phyloP scores from a whole-genome alignment of 2,329 filamentous ascomycete species.

The Magnaporthales sp. region DNA sequence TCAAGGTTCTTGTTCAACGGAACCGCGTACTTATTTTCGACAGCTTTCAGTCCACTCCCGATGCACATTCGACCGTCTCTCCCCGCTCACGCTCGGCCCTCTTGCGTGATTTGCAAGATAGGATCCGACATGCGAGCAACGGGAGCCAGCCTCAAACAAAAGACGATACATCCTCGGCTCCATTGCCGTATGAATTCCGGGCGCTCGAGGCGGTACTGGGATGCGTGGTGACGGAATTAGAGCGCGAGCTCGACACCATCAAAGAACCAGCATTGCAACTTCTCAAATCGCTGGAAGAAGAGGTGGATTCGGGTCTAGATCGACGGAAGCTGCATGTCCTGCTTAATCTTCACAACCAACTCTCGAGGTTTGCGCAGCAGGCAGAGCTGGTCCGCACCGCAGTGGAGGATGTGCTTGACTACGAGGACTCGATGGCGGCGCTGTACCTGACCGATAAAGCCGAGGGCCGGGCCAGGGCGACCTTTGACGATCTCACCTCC shows the following conservation, averaged over 20 bases:
- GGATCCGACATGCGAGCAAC: conserved; percentile 70
- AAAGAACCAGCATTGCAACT: conserved; percentile 86
- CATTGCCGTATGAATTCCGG: conserved; percentile 88
- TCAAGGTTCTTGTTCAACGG: conserved; percentile 90
- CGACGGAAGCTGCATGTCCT: conserved; percentile 85
- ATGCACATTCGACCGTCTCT: background rate
- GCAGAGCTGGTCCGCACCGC: conserved; percentile 88
- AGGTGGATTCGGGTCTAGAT: conserved; percentile 37
- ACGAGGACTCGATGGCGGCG: conserved; percentile 87
- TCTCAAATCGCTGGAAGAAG: conserved; percentile 84
- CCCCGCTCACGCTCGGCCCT: conserved; percentile 94
- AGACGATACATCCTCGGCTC: conserved; percentile 14
- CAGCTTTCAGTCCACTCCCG: conserved; percentile 73
- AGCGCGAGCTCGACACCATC: conserved; percentile 90
- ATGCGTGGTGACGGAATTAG: conserved; percentile 83
- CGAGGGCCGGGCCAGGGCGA: conserved; percentile 57
- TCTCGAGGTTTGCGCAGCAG: conserved; percentile 96
- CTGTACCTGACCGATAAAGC: conserved; percentile 95
- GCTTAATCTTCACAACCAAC: conserved; percentile 87
- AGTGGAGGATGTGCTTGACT: conserved; percentile 90
- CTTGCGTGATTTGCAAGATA: conserved; percentile 94
- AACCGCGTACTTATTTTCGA: conserved; percentile 91
- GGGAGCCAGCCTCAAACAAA: conserved; percentile 30
- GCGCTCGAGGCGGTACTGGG: conserved; percentile 92
- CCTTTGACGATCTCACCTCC: conserved; percentile 82